Base-by-base conservation (phyloP, 2,329 filamentous ascomycete genomes). In the Diplodia corticola region DNA sequence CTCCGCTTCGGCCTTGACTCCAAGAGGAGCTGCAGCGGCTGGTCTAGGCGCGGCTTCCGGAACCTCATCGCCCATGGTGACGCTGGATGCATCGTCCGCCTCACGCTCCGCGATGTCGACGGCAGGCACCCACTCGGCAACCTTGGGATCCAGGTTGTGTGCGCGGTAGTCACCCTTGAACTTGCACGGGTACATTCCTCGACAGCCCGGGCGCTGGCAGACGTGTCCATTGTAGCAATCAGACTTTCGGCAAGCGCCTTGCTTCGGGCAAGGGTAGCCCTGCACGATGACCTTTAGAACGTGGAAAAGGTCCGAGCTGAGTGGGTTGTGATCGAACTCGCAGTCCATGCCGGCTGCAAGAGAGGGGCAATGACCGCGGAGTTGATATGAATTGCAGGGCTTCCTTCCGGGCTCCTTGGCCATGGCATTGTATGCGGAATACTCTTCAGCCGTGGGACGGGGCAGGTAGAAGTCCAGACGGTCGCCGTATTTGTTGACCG, bases 301-400 rank as follows among this genome's bases (percentile, higher is more conserved):
- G 4, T 78, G 76, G 9, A 79, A 70, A 2, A 80, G 71, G 6
- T 73, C 73, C 1, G 75, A 68, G 5, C 79, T 77, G 3, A 85
- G 75, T 3, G 78, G 73, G 28, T 69, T 73, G 69, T 86, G 84
- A 59, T 85, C 82, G 69, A 78, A 85, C 3, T 71, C 71, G 67
- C 82, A 83, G 6, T 67, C 61, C 3, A 3, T 33, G 5, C 55
- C 64, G 22, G 46, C 46, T 2, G 37, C 44, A 10, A 55, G 33
- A 6, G 28, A 28, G 12, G 37, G 26, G 69, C 83, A 85, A 17
- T 73, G 68, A 2, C 76, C 75, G 0, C 76, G 76, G 0, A 86
- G 74, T 65, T 84, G 80, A 67, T 79, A 79, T 30, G 77, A 78
- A 70, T 85, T 85, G 72, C 84, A 86, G 0, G 82, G 77, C 69